These are phyloP conservation scores for Glutinoglossum americanum DNA, from an alignment of 495 filamentous ascomycete species.

Conservation along the genomic window DNA sequence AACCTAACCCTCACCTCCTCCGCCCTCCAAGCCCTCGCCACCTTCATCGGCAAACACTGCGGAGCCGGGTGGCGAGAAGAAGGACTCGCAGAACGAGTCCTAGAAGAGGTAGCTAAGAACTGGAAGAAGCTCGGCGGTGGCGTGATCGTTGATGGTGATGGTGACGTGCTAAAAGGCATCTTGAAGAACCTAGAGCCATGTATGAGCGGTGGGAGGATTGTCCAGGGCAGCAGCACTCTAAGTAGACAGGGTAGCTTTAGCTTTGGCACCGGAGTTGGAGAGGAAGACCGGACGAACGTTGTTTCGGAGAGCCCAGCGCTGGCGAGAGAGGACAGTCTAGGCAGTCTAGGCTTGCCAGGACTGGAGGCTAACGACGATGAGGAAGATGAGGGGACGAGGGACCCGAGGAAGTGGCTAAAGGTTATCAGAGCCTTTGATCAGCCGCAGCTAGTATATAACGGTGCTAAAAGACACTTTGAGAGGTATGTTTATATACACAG, in stretches of 20 bases:
- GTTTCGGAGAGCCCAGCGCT: slow-evolving; percentile 14
- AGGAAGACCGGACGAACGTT: not conserved
- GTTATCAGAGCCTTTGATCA: slow-evolving; percentile 65
- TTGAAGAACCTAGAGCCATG: slow-evolving; percentile 60
- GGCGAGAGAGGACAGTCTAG: slow-evolving; percentile 33
- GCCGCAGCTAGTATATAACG: slow-evolving; percentile 68
- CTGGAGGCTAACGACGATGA: slow-evolving; percentile 37
- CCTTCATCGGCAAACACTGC: slow-evolving; percentile 80
- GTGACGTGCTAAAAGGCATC: slow-evolving; percentile 51
- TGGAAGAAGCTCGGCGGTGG: slow-evolving; percentile 74
- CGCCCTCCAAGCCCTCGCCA: slow-evolving; percentile 60
- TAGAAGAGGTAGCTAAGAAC: slow-evolving; percentile 72
- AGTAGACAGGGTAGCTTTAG: slow-evolving; percentile 39
- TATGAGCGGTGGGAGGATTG: slow-evolving; percentile 60
- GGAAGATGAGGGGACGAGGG: slow-evolving; percentile 24
- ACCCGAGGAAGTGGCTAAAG: slow-evolving; percentile 59
- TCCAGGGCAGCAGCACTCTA: slow-evolving; percentile 14
- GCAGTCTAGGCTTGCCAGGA: slow-evolving; percentile 38
- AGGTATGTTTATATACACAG: slow-evolving; percentile 19
- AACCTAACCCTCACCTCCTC: slow-evolving; percentile 82
- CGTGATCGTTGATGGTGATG: slow-evolving; percentile 72
- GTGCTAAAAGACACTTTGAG: slow-evolving; percentile 79
- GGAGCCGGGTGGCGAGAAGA: slow-evolving; percentile 93
- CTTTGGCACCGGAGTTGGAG: slow-evolving; percentile 12
- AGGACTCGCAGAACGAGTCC: slow-evolving; percentile 71